Conservation (phyloP, 108 stramenopile genomes). For the Skeletonema grethae region DNA sequence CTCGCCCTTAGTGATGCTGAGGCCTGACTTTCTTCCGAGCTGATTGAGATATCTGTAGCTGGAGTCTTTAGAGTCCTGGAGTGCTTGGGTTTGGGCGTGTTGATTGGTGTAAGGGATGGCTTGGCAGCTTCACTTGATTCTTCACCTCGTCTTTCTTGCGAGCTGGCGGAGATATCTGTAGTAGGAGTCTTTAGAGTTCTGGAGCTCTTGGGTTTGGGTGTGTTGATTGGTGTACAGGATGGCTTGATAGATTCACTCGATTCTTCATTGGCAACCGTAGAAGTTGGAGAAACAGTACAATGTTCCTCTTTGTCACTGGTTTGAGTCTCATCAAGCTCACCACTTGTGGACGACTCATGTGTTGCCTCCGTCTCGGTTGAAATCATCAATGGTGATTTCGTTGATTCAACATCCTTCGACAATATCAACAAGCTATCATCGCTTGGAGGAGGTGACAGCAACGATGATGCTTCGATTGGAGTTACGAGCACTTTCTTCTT, state of each 20-base stretch:
- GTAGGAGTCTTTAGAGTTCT: not conserved
- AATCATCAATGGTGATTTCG: not conserved
- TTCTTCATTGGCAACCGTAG: not conserved
- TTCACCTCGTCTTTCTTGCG: not conserved
- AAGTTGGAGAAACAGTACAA: not conserved
- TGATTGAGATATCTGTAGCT: not conserved
- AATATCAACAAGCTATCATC: not conserved
- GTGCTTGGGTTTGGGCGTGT: not conserved
- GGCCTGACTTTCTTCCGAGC: not conserved
- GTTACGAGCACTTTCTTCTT: not conserved
- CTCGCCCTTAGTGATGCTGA: not conserved
- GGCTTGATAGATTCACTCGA: not conserved
- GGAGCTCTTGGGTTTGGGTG: not conserved
- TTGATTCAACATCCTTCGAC: not conserved
- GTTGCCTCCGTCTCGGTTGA: not conserved
- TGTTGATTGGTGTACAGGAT: not conserved
- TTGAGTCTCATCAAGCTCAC: not conserved
- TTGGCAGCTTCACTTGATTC: not conserved
- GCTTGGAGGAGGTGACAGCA: not conserved
- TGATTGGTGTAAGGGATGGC: not conserved
- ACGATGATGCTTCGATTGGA: not conserved
- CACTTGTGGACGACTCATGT: not conserved
- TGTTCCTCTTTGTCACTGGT: not conserved
- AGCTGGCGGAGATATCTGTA: not conserved
- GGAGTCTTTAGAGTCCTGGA: not conserved